Evolutionary conservation across 2,329 filamentous ascomycete genomes (phyloP).

Genomic region (Xylariaceae sp.): DNA sequence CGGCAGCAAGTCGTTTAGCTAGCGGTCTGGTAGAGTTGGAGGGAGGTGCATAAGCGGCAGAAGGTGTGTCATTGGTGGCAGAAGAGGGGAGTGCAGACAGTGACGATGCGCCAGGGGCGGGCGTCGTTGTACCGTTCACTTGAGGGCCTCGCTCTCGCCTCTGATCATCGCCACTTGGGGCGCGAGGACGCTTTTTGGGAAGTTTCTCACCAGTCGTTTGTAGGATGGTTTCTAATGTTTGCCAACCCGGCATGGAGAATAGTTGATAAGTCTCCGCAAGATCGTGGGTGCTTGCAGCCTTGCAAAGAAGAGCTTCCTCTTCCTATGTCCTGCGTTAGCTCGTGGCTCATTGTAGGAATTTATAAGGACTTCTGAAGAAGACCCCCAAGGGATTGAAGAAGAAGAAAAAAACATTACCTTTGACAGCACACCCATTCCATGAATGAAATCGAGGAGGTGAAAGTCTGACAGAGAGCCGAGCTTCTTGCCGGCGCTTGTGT

Average conservation of each 20-base stretch:
- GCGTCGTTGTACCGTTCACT: slow-evolving; percentile 15
- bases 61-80: background rate
- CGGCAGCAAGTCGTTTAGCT: slow-evolving; percentile 34
- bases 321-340: slow-evolving; percentile 53
- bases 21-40: slow-evolving; percentile 26
- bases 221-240: slow-evolving; percentile 87
- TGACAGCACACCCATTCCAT: slow-evolving; percentile 72
- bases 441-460: slow-evolving; percentile 85
- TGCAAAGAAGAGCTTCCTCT: slow-evolving; percentile 81
- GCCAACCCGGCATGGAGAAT: slow-evolving; percentile 85
- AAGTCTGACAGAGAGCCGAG: slow-evolving; percentile 77
- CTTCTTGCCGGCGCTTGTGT: slow-evolving; percentile 55
- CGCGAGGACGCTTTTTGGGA: slow-evolving; percentile 63
- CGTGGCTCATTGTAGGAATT: too few species aligned
- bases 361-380: too few species aligned
- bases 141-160: slow-evolving; percentile 13
- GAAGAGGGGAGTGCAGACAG: slow-evolving; percentile 7
- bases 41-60: slow-evolving; percentile 1
- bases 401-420: slow-evolving; percentile 56
- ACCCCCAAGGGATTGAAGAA: slow-evolving; percentile 11
- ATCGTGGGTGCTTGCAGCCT: slow-evolving; percentile 77
- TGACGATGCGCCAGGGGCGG: slow-evolving; percentile 8
- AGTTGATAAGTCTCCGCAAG: slow-evolving; percentile 77
- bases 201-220: slow-evolving; percentile 96
- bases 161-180: slow-evolving; percentile 32